Evolutionary conservation across 192 early-diverging fungal species (phyloP), one percentile per base, ranked within the genome.

Genomic region (Dissophora ornata): DNA sequence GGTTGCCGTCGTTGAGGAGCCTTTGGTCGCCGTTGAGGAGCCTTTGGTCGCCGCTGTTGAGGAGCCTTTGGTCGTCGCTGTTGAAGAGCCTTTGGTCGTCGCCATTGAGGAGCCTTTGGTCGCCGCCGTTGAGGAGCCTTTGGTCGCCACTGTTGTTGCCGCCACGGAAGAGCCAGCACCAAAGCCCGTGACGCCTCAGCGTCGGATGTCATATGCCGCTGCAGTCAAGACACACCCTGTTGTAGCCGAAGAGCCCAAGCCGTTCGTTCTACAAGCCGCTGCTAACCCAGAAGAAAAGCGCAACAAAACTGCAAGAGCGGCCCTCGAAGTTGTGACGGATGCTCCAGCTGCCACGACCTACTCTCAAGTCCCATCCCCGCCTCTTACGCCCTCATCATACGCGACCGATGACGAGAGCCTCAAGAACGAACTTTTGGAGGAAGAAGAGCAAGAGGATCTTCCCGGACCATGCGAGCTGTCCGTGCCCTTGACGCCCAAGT

Each of bases 341-440:
- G 36, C 25, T 2, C 0, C 32, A 16, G 18, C 8, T 40, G 26
- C 56, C 5, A 18, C 57, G 6, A 24, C 19, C 25, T 62, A 60
- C 25, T 41, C 62, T 12, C 63, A 62, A 22, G 63, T 77, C 11
- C 73, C 73, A 10, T 77, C 73, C 6, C 73, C 73, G 42, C 73
- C 73, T 42, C 40, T 77, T 30, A 77, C 73, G 2, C 73, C 71
- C n/a, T n/a, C 16, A 42, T 50, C 51, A 12, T 25, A 34, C 13
- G 21, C 24, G 38, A 62, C 11, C 15, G 48, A 30, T 38, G 19
- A 36, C 12, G 57, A 24, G 24, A 29, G 21, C 15, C n/a, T n/a
- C n/a, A n/a, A n/a, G 42, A 55, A 7, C 21, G 40, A 16, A 28
- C 9, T 11, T 10, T 18, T 21, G 21, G 18, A 21, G 6, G 22